Base-by-base conservation (phyloP, 2,329 filamentous ascomycete species). In the Stylonectria norvegica region DNA sequence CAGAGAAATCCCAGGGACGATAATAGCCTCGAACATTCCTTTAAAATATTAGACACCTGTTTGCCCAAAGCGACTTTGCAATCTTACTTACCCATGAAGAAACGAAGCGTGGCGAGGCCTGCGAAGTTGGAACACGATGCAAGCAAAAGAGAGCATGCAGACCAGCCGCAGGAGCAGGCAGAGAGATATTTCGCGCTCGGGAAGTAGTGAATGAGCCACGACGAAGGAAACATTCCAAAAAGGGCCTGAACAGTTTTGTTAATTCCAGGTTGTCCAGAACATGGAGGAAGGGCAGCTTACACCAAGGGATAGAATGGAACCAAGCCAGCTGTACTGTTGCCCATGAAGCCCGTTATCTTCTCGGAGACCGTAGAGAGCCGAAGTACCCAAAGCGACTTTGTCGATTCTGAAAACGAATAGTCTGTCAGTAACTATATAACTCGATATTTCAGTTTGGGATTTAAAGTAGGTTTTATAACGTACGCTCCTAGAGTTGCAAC, bases 371-470 rank as follows among this genome's bases (percentile, higher is more conserved):
- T 53, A 59, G 25, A 55, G 54, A 15, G 40, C 58, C 14, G 40
- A 53, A 23, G 53, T 60, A 8, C 45, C 47, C 36, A 63, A 55
- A 9, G 57, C 56, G 34, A 61, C 56, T 37, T 63, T 62, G 49
- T 62, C 57, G 15, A 61, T 25, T 7, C 8, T 12, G 12, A 12
- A 25, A 12, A 25, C n/a, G n/a, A n/a, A n/a, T n/a, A n/a, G n/a
- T n/a, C n/a, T n/a, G n/a, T n/a, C n/a, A n/a, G n/a, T n/a, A n/a
- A n/a, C n/a, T n/a, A n/a, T n/a, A n/a, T n/a, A n/a, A n/a, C n/a
- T n/a, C n/a, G n/a, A n/a, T n/a, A n/a, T n/a, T n/a, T n/a, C n/a
- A n/a, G n/a, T n/a, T n/a, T n/a, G n/a, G n/a, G n/a, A n/a, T n/a
- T n/a, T n/a, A n/a, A n/a, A n/a, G n/a, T n/a, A n/a, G n/a, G n/a